A percentile compares a stretch with the other conserved stretches of the same genome.
phyloP scores from a whole-genome alignment of 345 rosid genomes.

The Trapa incisa region DNA sequence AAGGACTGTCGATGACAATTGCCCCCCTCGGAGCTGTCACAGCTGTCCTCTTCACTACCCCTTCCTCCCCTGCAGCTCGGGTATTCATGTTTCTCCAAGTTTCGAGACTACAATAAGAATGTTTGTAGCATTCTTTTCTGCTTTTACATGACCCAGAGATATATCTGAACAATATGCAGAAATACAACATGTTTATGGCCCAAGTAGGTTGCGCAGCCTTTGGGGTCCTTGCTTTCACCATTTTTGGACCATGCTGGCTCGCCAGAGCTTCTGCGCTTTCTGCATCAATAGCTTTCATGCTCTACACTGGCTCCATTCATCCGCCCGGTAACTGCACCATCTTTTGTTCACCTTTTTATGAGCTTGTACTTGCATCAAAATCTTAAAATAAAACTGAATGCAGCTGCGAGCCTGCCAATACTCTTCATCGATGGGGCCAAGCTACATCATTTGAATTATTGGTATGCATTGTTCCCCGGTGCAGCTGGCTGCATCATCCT shows the following conservation, averaged over 20 bases:
- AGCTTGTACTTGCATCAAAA: neutral
- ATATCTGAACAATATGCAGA: conserved; percentile 34
- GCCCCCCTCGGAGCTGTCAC: conserved; percentile 90
- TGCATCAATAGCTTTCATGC: conserved; percentile 80
- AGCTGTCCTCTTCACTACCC: conserved; percentile 65
- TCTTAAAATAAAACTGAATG: neutral
- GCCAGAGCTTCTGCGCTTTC: conserved; percentile 69
- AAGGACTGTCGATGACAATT: conserved; percentile 66
- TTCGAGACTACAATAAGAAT: neutral
- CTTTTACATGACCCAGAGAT: neutral
- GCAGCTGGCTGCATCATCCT: conserved; percentile 75
- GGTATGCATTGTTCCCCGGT: conserved; percentile 86
- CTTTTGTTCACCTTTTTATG: neutral
- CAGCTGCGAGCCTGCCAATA: conserved; percentile 92
- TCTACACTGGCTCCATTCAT: conserved; percentile 50
- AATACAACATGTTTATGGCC: conserved; percentile 83
- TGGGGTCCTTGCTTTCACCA: conserved; percentile 61
- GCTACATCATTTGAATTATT: conserved; percentile 52
- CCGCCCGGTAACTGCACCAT: conserved; percentile 53
- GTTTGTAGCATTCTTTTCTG: neutral
- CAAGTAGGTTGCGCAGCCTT: conserved; percentile 89
- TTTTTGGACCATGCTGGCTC: conserved; percentile 80
- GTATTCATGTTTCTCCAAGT: conserved; percentile 11
- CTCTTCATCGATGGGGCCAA: conserved; percentile 78
- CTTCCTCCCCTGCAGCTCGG: conserved; percentile 84